A percentile compares a stretch with the other conserved stretches of the same genome.
Evolutionary conservation across 116 monocot genomes (phyloP).

Genomic region (Iris pallida): DNA sequence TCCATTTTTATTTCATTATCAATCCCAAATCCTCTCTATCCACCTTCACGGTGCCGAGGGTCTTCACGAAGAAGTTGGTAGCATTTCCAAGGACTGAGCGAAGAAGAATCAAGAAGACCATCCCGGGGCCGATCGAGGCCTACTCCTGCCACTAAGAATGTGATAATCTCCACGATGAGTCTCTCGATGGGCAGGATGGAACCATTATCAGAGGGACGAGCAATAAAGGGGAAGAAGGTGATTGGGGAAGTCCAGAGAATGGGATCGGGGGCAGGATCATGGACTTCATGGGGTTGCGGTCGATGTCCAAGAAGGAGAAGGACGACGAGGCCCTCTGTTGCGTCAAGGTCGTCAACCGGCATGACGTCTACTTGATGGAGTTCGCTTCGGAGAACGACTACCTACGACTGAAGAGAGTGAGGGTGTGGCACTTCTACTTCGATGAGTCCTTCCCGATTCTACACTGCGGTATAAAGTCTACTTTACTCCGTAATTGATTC

Average conservation of each 20-base stretch:
- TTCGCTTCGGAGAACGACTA: slow-evolving; percentile 78
- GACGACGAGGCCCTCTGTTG: slow-evolving; percentile 67
- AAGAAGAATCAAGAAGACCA: slow-evolving; percentile 45
- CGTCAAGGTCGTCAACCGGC: slow-evolving; percentile 63
- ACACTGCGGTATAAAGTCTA: slow-evolving; percentile 77
- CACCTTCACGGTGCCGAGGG: slow-evolving; percentile 9
- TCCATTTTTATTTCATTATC: too few species aligned
- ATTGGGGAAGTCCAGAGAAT: slow-evolving; percentile 8
- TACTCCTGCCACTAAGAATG: slow-evolving; percentile 47
- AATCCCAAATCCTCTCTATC: too few species aligned
- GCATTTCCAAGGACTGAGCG: slow-evolving; percentile 17
- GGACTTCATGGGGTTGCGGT: slow-evolving; percentile 88
- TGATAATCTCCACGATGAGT: slow-evolving; percentile 20
- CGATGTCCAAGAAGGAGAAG: slow-evolving; percentile 88
- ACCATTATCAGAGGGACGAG: slow-evolving; percentile 26
- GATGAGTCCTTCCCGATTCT: slow-evolving; percentile 72
- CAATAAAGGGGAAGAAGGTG: slow-evolving; percentile 14
- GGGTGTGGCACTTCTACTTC: slow-evolving; percentile 89
- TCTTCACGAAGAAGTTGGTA: slow-evolving; percentile 11
- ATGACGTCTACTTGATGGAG: slow-evolving; percentile 82
- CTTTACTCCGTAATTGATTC: slow-evolving; percentile 49
- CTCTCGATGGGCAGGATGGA: slow-evolving; percentile 39
- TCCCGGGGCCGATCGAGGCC: not conserved
- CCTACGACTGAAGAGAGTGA: slow-evolving; percentile 75
- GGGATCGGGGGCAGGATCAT: slow-evolving; percentile 44